Conservation (phyloP, 2,329 filamentous ascomycete genomes). For the Ophiostoma sp. region DNA sequence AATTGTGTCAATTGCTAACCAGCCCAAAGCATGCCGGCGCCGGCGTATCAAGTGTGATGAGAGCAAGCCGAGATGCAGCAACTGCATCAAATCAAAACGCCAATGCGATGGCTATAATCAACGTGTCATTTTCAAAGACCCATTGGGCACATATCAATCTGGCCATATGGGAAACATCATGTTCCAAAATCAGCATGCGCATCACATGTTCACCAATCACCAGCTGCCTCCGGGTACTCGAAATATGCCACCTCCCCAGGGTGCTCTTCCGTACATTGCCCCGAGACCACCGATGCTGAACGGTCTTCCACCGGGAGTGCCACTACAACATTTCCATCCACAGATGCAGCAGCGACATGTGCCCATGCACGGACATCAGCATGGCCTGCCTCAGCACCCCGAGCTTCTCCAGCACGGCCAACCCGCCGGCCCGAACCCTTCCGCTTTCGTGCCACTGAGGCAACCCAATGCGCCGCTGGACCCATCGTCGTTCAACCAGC, state of each 20-base stretch:
- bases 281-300: constrained; percentile 43
- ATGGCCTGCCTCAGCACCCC: not conserved
- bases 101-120: constrained; percentile 80
- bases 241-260: constrained; percentile 37
- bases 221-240: constrained; percentile 38
- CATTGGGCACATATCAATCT: constrained; percentile 54
- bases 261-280: constrained; percentile 43
- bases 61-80: constrained; percentile 72
- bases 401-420: constrained; percentile 6
- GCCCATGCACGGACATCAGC: constrained; percentile 2
- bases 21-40: constrained; percentile 71
- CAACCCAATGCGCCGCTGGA: not conserved
- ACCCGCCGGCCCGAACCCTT: not conserved
- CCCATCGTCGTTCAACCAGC: not conserved
- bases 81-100: constrained; percentile 81
- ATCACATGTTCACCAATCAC: constrained; percentile 40
- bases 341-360: constrained; percentile 15
- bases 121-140: constrained; percentile 73
- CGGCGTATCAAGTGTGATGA: constrained; percentile 97
- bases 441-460: not conserved
- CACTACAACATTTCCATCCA: constrained; percentile 12
- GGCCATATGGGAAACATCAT: constrained; percentile 41
- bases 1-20: constrained; percentile 21
- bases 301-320: not conserved
- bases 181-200: constrained; percentile 42